Evolutionary conservation across 495 filamentous ascomycete genomes (phyloP).

Genomic region (Parathielavia hyrcaniae): DNA sequence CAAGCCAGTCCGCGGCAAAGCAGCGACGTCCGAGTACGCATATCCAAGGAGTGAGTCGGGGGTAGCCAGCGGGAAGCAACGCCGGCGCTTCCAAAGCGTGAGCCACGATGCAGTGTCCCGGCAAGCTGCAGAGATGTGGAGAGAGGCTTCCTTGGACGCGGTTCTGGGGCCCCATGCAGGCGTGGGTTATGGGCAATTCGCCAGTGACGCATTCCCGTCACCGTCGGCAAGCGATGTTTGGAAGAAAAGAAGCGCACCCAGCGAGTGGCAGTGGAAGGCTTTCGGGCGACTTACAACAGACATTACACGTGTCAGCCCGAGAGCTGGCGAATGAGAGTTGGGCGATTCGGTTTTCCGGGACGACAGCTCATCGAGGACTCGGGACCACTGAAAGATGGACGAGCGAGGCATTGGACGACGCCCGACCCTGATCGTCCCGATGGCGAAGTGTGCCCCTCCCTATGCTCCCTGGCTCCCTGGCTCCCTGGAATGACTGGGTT

Average conservation of each 20-base stretch:
- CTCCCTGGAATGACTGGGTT: constrained; percentile 42
- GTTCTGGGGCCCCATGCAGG: constrained; percentile 9
- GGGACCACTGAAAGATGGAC: neutral
- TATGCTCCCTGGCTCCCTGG: no score
- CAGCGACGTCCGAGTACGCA: constrained; percentile 34
- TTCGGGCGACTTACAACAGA: constrained; percentile 9
- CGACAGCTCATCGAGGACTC: constrained; percentile 19
- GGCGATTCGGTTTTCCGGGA: constrained; percentile 26
- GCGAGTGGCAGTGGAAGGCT: constrained; percentile 17
- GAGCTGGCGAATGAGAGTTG: constrained; percentile 29
- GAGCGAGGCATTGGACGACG: constrained; percentile 7
- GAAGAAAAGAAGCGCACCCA: constrained; percentile 6
- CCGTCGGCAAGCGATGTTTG: constrained; percentile 18
- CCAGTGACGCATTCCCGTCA: constrained; percentile 20
- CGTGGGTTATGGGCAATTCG: constrained; percentile 30
- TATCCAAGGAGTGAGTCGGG: constrained; percentile 33
- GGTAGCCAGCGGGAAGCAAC: constrained; percentile 18
- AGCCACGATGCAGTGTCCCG: constrained; percentile 12
- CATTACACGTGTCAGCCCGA: neutral
- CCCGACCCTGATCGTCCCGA: constrained; percentile 15
- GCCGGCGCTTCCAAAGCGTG: neutral
- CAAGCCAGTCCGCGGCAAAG: constrained; percentile 29
- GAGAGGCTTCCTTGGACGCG: constrained; percentile 3
- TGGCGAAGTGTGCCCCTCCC: constrained; percentile 16
- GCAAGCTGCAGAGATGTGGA: neutral